Base-by-base conservation (phyloP, 225 moss, liverwort and hornwort species). In the Polytrichum commune region DNA sequence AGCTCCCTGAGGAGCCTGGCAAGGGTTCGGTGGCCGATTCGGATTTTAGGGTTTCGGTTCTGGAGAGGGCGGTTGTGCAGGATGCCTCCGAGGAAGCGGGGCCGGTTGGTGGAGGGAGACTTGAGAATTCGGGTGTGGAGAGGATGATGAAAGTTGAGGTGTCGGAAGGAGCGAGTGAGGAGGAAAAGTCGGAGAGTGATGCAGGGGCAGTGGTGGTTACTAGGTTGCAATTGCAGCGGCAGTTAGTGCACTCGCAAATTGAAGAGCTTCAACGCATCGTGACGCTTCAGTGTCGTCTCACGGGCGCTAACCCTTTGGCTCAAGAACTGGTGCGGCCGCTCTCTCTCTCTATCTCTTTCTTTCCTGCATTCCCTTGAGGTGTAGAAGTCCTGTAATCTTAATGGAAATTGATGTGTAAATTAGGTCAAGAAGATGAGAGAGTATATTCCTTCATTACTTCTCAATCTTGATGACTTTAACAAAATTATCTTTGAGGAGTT, bases 231-330 rank as follows among this genome's bases (percentile, higher is more conserved):
- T 79, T 67, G 73, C 96, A 92, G 68, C 78, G 67, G 65, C 86
- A 83, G 73, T 74, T 82, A 71, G 69, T 92, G 30, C 77, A 73
- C 56, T 77, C 80, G 76, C 96, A 96, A 76, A 83, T 96, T 60
- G 89, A 88, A 57, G 93, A 92, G 78, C 84, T 96, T 33, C 86
- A 86, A 46, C 89, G 92, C 27, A 72, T 96, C 25, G 77, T 81
- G 57, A 66, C 73, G 38, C 69, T 87, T 75, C 96, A 96, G 80
- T 84, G 70, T 72, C 73, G 82, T 19, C 85, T 93, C 18, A 93
- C 93, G 19, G 89, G 82, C 65, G 73, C 66, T 53, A 93, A 92
- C 73, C 96, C 96, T 23, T 84, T 96, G 69, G 86, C 84, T 29
- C 88, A 92, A 84, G 93, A 93, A 79, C 72, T 93, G 93, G 96